Conservation (phyloP, 306 rosid genomes). For the Vachellia pachyceras region DNA sequence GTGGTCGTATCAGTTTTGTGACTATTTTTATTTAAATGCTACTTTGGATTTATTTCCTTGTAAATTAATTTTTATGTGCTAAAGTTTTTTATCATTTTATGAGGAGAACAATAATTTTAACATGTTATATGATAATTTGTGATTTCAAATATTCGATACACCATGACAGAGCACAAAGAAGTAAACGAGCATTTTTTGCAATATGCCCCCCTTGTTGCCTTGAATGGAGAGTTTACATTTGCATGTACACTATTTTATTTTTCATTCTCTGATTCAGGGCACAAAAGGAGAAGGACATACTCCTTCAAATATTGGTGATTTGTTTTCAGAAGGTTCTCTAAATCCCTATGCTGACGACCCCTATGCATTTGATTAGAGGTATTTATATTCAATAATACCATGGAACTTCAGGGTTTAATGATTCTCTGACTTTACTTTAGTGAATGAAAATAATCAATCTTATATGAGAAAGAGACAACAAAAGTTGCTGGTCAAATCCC, state of each 20-base stretch:
- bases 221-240: slow-evolving; percentile 7
- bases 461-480: not conserved
- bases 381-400: slow-evolving; percentile 34
- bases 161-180: slow-evolving; percentile 1
- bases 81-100: slow-evolving; percentile 11
- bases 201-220: slow-evolving; percentile 5
- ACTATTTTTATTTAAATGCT: slow-evolving; percentile 18
- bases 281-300: slow-evolving; percentile 57
- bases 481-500: not conserved
- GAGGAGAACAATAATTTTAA: slow-evolving; percentile 4
- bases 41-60: slow-evolving; percentile 31
- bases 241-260: not conserved
- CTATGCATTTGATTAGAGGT: slow-evolving; percentile 94
- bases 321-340: slow-evolving; percentile 96
- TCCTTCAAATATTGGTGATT: slow-evolving; percentile 83
- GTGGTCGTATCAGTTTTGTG: slow-evolving; percentile 15
- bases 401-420: not conserved
- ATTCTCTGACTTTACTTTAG: not conserved
- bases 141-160: slow-evolving; percentile 30
- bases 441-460: not conserved
- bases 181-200: slow-evolving; percentile 21
- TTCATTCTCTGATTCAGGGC: slow-evolving; percentile 49
- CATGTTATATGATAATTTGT: slow-evolving; percentile 29
- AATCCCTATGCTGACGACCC: slow-evolving; percentile 99
- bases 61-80: slow-evolving; percentile 9